These are phyloP conservation scores for Pharus latifolius DNA, from an alignment of 176 grass and related monocot species.

Conservation along the genomic window DNA sequence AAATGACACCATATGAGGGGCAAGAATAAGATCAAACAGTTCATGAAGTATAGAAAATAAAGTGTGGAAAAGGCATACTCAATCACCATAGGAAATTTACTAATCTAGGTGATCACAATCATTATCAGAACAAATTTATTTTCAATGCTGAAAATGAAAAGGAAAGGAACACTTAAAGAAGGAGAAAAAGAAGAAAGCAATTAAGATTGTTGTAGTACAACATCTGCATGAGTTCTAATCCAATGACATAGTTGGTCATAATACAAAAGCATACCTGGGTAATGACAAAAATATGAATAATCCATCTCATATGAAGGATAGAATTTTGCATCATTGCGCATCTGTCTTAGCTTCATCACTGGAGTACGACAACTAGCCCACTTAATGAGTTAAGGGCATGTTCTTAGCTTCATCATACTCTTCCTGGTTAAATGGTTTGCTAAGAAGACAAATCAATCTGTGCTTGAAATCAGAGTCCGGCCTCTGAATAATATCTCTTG, in stretches of 20 bases:
- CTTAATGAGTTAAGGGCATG: too few relatives aligned
- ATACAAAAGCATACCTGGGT: conserved; percentile 49
- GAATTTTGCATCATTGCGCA: conserved; percentile 26
- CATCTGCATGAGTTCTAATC: too few relatives aligned
- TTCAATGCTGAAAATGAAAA: neutral
- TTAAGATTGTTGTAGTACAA: too few relatives aligned
- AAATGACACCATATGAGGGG: neutral
- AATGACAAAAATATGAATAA: conserved; percentile 46
- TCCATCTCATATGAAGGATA: conserved; percentile 26
- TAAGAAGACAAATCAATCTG: conserved; percentile 38
- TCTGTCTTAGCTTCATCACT: conserved; percentile 28
- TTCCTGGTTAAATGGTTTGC: conserved; percentile 27
- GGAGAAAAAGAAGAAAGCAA: neutral
- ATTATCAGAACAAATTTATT: neutral
- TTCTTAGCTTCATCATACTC: conserved; percentile 42
- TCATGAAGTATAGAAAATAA: neutral
- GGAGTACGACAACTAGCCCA: conserved; percentile 12
- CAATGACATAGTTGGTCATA: too few relatives aligned
- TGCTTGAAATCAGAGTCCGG: conserved; percentile 51
- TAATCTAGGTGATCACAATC: neutral
- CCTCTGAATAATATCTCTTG: conserved; percentile 31
- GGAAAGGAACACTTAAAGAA: neutral
- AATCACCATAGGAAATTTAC: neutral
- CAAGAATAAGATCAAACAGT: neutral
- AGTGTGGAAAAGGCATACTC: neutral